Conservation (phyloP, 768 basidiomycete genomes). For the Termitomyces sp. region DNA sequence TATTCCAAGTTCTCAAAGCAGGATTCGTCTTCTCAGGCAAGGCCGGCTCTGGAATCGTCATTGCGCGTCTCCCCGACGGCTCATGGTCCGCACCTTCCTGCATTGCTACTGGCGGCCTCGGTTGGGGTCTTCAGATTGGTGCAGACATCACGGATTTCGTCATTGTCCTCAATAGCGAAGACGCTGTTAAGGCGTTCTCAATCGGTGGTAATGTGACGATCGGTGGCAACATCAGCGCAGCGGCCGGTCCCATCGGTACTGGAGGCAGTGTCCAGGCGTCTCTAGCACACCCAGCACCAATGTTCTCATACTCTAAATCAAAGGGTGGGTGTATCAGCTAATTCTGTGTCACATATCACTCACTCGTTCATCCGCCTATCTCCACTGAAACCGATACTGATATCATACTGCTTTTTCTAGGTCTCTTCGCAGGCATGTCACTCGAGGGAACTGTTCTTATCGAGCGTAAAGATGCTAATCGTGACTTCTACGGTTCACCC, state of each 20-base stretch:
- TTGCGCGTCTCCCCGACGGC: slow-evolving; percentile 90
- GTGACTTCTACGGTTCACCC: slow-evolving; percentile 92
- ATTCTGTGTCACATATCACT: not conserved
- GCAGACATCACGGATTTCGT: slow-evolving; percentile 96
- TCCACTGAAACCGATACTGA: slow-evolving; percentile 1
- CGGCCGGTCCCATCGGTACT: slow-evolving; percentile 92
- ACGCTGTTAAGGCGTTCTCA: slow-evolving; percentile 93
- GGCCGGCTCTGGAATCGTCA: slow-evolving; percentile 90
- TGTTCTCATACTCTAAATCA: slow-evolving; percentile 97
- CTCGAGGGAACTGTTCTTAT: slow-evolving; percentile 94
- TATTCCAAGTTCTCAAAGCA: slow-evolving; percentile 92
- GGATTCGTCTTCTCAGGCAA: slow-evolving; percentile 96
- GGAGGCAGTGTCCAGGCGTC: slow-evolving; percentile 87
- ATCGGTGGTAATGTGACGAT: slow-evolving; percentile 95
- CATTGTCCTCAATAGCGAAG: slow-evolving; percentile 94
- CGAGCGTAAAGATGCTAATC: slow-evolving; percentile 94
- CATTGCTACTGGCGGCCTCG: slow-evolving; percentile 93
- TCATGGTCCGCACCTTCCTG: slow-evolving; percentile 97
- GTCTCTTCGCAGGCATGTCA: slow-evolving; percentile 91
- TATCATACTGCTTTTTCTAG: slow-evolving; percentile 34
- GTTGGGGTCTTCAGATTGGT: slow-evolving; percentile 94
- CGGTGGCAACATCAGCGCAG: slow-evolving; percentile 82
- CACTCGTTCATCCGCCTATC: not conserved
- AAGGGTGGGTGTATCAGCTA: slow-evolving; percentile 58
- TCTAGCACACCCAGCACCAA: slow-evolving; percentile 90